Base-by-base conservation (phyloP, 179 eudicot genomes). In the Corrigiola litoralis region DNA sequence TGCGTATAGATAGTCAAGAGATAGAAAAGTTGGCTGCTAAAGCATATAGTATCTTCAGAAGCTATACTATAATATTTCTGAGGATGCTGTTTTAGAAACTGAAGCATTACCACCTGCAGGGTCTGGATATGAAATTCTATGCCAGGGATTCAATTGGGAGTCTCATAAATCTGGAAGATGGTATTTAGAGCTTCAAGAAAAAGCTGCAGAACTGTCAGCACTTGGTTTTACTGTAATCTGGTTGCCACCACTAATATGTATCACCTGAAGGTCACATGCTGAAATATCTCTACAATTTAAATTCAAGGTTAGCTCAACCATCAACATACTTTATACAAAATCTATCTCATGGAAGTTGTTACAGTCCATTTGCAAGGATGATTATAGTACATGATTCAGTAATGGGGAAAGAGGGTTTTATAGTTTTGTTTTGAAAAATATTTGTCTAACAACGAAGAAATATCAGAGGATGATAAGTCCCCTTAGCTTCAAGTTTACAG, bases 211-310 rank as follows among this genome's bases (percentile, higher is more conserved):
- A 45, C 58, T 95, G 62, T 70, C 99, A 13, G 80, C 92, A 33
- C 83, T 88, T 67, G 97, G 97, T 41, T 91, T 95, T 69, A 95
- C 95, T 4, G 82, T 85, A 46, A 69, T 91, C 66, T 95, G 97
- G 99, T 74, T 95, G 72, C 97, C 97, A 36, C 99, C 99, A 2
- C 99, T 97, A 91, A 32, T 91, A 96, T 58, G 97, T 95, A 27
- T 88, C 99, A 28, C 97, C 97, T 60, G 99, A 95, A 76, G 99
- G 99, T 67, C 88, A 91, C 84, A 91, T 95, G 99, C 99, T 97
- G 11, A 82, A 58, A 78, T 97, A 95, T 80, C 84, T 91, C 48
- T 95, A 95, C 70, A 85, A 95, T 78, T 84, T 91, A 41, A 87
- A 95, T 58, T 95, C 97, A 69, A 88, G 97, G 99, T 95, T 57